A percentile compares a stretch with the other conserved stretches of the same genome.
Conservation (phyloP, 192 early-diverging fungal genomes). For the Pilobolus umbonatus region DNA sequence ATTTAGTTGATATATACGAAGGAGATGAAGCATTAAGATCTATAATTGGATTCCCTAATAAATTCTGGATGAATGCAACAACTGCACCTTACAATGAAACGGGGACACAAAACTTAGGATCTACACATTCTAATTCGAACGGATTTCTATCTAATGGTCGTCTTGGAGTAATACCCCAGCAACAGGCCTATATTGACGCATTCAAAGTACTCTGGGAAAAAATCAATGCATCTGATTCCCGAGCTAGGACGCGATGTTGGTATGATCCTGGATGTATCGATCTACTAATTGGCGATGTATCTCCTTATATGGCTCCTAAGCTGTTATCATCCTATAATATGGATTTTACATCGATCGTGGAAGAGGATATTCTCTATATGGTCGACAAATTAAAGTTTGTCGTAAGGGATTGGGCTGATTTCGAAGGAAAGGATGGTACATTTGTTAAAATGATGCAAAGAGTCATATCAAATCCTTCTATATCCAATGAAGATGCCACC, state of each 20-base stretch:
- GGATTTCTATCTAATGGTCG: no score
- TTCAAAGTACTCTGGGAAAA: slow-evolving; percentile 19
- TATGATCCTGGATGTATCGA: slow-evolving; percentile 27
- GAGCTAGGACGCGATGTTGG: slow-evolving; percentile 20
- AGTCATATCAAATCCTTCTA: not conserved
- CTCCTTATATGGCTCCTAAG: slow-evolving; percentile 28
- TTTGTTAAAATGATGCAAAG: slow-evolving; percentile 27
- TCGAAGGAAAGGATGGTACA: slow-evolving; percentile 24
- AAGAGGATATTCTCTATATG: slow-evolving; percentile 8
- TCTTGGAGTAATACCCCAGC: not conserved
- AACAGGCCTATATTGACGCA: slow-evolving; percentile 14
- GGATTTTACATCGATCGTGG: slow-evolving; percentile 19
- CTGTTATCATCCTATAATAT: slow-evolving; percentile 18
- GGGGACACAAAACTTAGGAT: no score
- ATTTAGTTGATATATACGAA: slow-evolving; percentile 42
- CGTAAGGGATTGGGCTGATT: slow-evolving; percentile 18
- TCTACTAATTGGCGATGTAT: slow-evolving; percentile 22
- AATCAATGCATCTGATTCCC: slow-evolving; percentile 3
- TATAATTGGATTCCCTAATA: slow-evolving; percentile 16
- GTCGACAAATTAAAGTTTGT: slow-evolving; percentile 7
- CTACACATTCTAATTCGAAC: no score
- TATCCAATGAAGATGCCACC: not conserved
- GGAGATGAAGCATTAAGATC: slow-evolving; percentile 45
- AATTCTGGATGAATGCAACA: slow-evolving; percentile 1
- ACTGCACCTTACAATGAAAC: not conserved